Evolutionary conservation across 2,329 filamentous ascomycete species (phyloP).

Genomic region (Chaetomium sp.): DNA sequence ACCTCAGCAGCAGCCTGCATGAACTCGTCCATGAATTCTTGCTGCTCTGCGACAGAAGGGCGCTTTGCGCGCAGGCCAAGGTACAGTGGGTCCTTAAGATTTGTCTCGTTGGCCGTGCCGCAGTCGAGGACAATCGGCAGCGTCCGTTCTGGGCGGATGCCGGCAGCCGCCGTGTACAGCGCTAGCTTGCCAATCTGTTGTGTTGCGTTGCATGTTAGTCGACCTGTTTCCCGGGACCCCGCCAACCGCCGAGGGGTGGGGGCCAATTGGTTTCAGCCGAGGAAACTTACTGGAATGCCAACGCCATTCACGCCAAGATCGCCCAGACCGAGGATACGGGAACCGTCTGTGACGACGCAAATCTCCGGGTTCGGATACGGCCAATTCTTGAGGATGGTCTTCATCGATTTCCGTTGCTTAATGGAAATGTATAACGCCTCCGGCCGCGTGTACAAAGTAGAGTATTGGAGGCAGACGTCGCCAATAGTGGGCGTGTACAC

Average conservation of each 20-base stretch:
- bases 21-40: constrained; percentile 93
- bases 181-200: constrained; percentile 79
- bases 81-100: constrained; percentile 69
- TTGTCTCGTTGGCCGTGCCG: constrained; percentile 60
- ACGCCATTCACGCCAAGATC: constrained; percentile 96
- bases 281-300: constrained; percentile 73
- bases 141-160: constrained; percentile 84
- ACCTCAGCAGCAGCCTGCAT: constrained; percentile 83
- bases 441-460: constrained; percentile 87
- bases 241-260: not conserved
- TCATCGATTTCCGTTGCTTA: constrained; percentile 85
- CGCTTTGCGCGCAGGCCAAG: constrained; percentile 83
- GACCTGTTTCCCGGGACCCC: constrained; percentile 9
- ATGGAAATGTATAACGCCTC: constrained; percentile 96
- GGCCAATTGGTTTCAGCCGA: constrained; percentile 6
- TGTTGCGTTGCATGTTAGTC: constrained; percentile 25
- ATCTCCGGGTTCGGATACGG: constrained; percentile 85
- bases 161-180: constrained; percentile 90
- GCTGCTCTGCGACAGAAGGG: constrained; percentile 68
- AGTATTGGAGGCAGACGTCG: constrained; percentile 94
- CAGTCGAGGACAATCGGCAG: constrained; percentile 63
- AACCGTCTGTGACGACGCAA: constrained; percentile 93
- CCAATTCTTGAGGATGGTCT: constrained; percentile 88
- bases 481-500: constrained; percentile 90
- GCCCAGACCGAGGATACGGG: constrained; percentile 83